Conservation (phyloP, 495 filamentous ascomycete species). For the Podospora comata region DNA sequence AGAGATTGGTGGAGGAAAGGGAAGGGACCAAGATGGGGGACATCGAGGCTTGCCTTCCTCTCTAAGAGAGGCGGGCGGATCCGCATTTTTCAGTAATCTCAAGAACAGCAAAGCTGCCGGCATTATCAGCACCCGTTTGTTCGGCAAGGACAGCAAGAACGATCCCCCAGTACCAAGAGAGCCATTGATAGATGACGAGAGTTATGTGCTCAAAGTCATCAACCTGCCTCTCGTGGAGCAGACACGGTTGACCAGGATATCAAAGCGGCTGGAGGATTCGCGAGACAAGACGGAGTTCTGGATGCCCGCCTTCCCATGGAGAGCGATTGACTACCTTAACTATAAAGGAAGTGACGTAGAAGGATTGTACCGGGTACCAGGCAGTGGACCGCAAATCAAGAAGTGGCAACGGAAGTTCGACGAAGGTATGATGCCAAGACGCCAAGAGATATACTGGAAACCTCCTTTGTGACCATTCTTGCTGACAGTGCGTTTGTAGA, state of each 20-base stretch:
- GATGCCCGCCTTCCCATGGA: conserved; percentile 91
- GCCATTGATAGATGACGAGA: conserved; percentile 60
- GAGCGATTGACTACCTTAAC: conserved; percentile 91
- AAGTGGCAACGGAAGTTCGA: conserved; percentile 87
- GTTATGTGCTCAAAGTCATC: conserved; percentile 74
- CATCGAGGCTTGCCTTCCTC: conserved; percentile 43
- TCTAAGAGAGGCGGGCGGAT: conserved; percentile 62
- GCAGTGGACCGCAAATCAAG: conserved; percentile 77
- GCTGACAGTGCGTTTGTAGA: conserved; percentile 43
- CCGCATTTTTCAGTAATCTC: conserved; percentile 66
- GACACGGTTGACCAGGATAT: conserved; percentile 80
- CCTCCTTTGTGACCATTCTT: background rate
- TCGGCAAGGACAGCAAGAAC: conserved; percentile 70
- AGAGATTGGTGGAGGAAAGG: conserved; percentile 38
- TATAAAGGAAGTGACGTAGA: conserved; percentile 87
- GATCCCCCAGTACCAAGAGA: conserved; percentile 69
- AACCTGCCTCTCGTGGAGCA: conserved; percentile 79
- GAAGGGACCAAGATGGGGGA: conserved; percentile 45
- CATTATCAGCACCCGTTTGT: conserved; percentile 72
- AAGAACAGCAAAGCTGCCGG: conserved; percentile 73
- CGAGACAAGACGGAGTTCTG: conserved; percentile 93
- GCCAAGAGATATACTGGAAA: background rate
- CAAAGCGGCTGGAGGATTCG: conserved; percentile 75
- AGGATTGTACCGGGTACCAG: conserved; percentile 83
- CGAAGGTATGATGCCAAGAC: conserved; percentile 50